Percentiles rank a stretch among this genome's conserved stretches.
Evolutionary conservation across 2,329 filamentous ascomycete species (phyloP).

Genomic region (Cordyceps javanica): DNA sequence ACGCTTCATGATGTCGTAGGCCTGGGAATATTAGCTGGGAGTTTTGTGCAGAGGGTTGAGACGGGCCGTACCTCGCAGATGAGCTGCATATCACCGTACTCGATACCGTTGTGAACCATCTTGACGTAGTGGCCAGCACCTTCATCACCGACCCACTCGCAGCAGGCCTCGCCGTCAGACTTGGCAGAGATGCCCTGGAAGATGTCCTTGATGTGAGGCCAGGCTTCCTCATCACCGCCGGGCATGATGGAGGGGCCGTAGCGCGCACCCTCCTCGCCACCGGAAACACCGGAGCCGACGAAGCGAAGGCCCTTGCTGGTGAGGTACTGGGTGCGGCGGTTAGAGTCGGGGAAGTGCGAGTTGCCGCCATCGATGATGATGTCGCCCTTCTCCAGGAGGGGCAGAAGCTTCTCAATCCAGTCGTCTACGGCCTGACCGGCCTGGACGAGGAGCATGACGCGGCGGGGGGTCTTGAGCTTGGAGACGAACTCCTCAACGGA

Average conservation of each 20-base stretch:
- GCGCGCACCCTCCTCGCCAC: slow-evolving; percentile 97
- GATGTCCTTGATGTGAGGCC: slow-evolving; percentile 97
- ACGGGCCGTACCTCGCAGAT: slow-evolving; percentile 75
- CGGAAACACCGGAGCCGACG: slow-evolving; percentile 94
- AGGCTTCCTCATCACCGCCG: slow-evolving; percentile 95
- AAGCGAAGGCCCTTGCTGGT: slow-evolving; percentile 83
- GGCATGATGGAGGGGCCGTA: slow-evolving; percentile 98
- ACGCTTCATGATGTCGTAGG: slow-evolving; percentile 99
- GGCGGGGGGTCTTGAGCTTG: slow-evolving; percentile 96
- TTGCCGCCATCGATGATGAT: slow-evolving; percentile 98
- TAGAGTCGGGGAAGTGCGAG: slow-evolving; percentile 94
- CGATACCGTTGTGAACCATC: slow-evolving; percentile 99
- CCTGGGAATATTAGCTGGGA: slow-evolving; percentile 44
- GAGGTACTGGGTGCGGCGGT: slow-evolving; percentile 89
- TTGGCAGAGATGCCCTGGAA: slow-evolving; percentile 98
- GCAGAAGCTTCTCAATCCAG: slow-evolving; percentile 94
- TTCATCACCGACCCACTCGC: slow-evolving; percentile 99
- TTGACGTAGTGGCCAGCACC: slow-evolving; percentile 99
- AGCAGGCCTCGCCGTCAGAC: slow-evolving; percentile 95
- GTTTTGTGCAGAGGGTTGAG: background rate
- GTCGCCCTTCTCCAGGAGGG: slow-evolving; percentile 75
- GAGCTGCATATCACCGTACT: slow-evolving; percentile 99
- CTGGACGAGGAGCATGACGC: slow-evolving; percentile 98
- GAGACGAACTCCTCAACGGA: slow-evolving; percentile 87
- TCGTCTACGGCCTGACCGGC: slow-evolving; percentile 96